Conservation (phyloP, 805 yeast species). For the Metschnikowia henanensis region DNA sequence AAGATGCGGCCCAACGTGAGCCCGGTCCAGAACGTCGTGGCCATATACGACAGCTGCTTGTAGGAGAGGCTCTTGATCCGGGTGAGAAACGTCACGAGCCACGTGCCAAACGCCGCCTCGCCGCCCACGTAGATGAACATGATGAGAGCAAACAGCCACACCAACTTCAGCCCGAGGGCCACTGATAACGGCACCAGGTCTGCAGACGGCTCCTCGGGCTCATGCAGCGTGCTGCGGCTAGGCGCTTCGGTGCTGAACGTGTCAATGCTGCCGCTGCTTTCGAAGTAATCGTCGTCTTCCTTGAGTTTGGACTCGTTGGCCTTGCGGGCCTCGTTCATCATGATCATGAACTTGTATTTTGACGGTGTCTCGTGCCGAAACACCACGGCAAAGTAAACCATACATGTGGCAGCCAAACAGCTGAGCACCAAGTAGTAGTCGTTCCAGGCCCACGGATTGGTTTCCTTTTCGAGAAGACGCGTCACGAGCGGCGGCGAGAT, state of each 20-base stretch:
- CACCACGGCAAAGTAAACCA: conserved; percentile 21
- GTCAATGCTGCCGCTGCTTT: not conserved
- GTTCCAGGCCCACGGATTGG: conserved; percentile 48
- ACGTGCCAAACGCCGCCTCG: conserved; percentile 53
- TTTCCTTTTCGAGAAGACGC: conserved; percentile 35
- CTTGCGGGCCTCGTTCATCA: conserved; percentile 15
- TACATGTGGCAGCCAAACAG: conserved; percentile 22
- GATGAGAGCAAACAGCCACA: conserved; percentile 41
- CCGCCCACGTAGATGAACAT: conserved; percentile 53
- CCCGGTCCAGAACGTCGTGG: conserved; percentile 53
- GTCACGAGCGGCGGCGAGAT: conserved; percentile 49
- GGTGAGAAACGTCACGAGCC: conserved; percentile 49
- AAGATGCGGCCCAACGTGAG: conserved; percentile 48
- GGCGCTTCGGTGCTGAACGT: not conserved
- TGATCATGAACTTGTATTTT: conserved; percentile 37
- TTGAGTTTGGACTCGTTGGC: not conserved
- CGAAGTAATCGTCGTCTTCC: not conserved
- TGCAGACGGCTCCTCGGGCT: not conserved
- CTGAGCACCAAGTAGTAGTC: conserved; percentile 43
- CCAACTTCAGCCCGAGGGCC: conserved; percentile 33
- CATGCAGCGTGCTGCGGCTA: not conserved
- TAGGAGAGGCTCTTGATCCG: conserved; percentile 40
- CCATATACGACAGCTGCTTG: conserved; percentile 43
- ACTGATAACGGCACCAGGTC: conserved; percentile 28
- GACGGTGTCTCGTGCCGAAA: conserved; percentile 46